Percentiles rank a stretch among this genome's conserved stretches.
phyloP scores from a whole-genome alignment of 176 grass and related monocot genomes.

The Typha latifolia region DNA sequence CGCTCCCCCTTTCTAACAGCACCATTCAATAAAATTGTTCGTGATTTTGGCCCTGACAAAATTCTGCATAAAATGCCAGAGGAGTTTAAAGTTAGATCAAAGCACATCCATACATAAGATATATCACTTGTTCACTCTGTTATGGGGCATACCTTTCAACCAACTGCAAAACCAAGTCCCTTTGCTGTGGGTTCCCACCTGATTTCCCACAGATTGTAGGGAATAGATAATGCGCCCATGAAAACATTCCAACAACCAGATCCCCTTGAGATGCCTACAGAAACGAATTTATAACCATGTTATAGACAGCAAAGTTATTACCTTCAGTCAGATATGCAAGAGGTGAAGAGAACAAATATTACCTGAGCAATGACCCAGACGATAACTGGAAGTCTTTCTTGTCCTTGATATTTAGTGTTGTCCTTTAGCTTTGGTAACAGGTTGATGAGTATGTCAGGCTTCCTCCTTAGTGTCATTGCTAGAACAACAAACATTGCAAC shows the following conservation, averaged over 20 bases:
- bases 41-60: slow-evolving; percentile 63
- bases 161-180: slow-evolving; percentile 87
- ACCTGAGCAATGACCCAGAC: slow-evolving; percentile 88
- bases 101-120: background rate
- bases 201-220: slow-evolving; percentile 66
- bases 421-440: slow-evolving; percentile 54
- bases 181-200: slow-evolving; percentile 64
- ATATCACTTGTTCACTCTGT: slow-evolving; percentile 2
- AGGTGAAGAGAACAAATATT: background rate
- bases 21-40: slow-evolving; percentile 67
- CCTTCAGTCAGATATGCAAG: background rate
- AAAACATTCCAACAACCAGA: slow-evolving; percentile 67
- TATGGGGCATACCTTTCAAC: slow-evolving; percentile 52
- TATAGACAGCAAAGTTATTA: background rate
- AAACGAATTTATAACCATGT: background rate
- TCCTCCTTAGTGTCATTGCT: slow-evolving; percentile 77
- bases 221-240: slow-evolving; percentile 76
- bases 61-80: slow-evolving; percentile 35
- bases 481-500: slow-evolving; percentile 92
- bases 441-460: slow-evolving; percentile 52
- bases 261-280: slow-evolving; percentile 79
- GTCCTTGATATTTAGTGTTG: slow-evolving; percentile 71
- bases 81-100: slow-evolving; percentile 3
- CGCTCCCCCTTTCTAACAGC: slow-evolving; percentile 89
- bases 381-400: slow-evolving; percentile 75